A percentile compares a stretch with the other conserved stretches of the same genome.
Conservation (phyloP, 2,329 filamentous ascomycete species). For the Ascochyta lentis region DNA sequence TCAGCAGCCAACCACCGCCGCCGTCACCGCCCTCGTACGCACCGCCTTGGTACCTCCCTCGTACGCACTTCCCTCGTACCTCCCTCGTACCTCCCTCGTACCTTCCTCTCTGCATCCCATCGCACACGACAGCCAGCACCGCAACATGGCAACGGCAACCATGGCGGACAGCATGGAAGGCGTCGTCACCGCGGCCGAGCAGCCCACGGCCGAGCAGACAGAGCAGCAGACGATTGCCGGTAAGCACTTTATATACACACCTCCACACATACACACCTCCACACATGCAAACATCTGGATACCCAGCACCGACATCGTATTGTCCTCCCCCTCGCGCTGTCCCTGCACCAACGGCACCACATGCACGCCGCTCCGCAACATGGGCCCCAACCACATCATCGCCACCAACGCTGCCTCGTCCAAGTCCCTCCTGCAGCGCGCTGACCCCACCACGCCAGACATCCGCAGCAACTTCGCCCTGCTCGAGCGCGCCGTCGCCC, state of each 20-base stretch:
- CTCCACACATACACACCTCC: too few species aligned
- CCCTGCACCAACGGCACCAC: conserved; percentile 31
- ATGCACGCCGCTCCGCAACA: conserved; percentile 29
- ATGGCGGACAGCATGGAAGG: conserved; percentile 62
- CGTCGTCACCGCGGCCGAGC: conserved; percentile 51
- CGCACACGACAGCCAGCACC: not conserved
- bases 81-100: conserved; percentile 9
- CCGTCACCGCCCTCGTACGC: not conserved
- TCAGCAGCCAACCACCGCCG: not conserved
- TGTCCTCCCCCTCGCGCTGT: conserved; percentile 29
- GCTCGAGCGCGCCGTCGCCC: conserved; percentile 86
- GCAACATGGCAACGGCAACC: conserved; percentile 32
- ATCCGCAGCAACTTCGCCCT: conserved; percentile 94
- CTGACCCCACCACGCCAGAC: conserved; percentile 64
- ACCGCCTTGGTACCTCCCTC: too few species aligned
- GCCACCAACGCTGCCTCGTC: conserved; percentile 36
- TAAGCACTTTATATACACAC: conserved; percentile 26
- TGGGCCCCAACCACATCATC: conserved; percentile 40
- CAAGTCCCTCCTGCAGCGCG: conserved; percentile 38
- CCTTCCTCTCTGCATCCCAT: conserved; percentile 19
- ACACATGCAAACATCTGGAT: too few species aligned
- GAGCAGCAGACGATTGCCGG: conserved; percentile 50
- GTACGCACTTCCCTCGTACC: too few species aligned
- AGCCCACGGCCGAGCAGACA: conserved; percentile 50
- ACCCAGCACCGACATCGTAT: conserved; percentile 4